These are phyloP conservation scores for Backusella morwellensis DNA, from an alignment of 192 early-diverging fungal genomes.

Conservation along the genomic window DNA sequence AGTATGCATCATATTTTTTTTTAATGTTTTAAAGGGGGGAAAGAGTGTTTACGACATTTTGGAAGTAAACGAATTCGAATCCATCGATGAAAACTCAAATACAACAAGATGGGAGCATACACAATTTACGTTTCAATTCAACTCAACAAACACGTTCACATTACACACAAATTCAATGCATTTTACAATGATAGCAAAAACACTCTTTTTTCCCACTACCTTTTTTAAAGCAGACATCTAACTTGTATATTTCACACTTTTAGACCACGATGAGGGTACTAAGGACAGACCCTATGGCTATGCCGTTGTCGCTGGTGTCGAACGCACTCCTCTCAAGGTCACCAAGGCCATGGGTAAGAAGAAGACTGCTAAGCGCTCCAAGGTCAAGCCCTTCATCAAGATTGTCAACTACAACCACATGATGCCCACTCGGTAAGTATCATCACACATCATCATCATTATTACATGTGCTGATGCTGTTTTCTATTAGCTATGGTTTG, in stretches of 20 bases:
- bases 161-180: too few species aligned
- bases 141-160: neutral
- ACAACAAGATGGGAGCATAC: neutral
- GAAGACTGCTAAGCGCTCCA: conserved; percentile 94
- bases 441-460: too few species aligned
- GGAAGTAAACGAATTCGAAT: neutral
- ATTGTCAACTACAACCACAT: conserved; percentile 98
- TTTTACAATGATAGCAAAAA: too few species aligned
- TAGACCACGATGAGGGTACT: conserved; percentile 91
- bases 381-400: conserved; percentile 99
- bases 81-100: neutral
- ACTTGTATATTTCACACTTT: too few species aligned
- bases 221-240: too few species aligned
- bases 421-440: conserved; percentile 92
- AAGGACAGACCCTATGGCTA: conserved; percentile 96
- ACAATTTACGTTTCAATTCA: neutral
- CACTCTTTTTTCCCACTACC: too few species aligned
- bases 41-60: conserved; percentile 25
- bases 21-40: conserved; percentile 10
- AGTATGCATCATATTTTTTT: conserved; percentile 42
- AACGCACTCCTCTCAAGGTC: conserved; percentile 97
- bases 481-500: conserved; percentile 75
- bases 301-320: conserved; percentile 97
- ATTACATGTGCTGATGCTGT: too few species aligned
- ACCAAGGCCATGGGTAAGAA: conserved; percentile 94